These are phyloP conservation scores for Citrullus amarus DNA, from an alignment of 306 rosid genomes.

Conservation along the genomic window DNA sequence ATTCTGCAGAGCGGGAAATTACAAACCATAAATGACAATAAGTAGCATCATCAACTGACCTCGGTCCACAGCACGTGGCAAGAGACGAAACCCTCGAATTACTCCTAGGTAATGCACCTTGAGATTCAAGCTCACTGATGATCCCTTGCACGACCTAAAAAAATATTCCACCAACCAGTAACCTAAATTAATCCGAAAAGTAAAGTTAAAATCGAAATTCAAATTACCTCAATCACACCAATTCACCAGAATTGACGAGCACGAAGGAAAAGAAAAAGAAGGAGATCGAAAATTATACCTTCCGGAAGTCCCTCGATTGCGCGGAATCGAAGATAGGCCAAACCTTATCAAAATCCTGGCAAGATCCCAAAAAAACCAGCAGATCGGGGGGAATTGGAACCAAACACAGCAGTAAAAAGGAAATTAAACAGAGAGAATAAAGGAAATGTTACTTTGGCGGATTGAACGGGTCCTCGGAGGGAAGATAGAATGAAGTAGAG, in stretches of 20 bases:
- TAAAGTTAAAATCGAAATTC: background rate
- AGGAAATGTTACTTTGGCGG: conserved; percentile 50
- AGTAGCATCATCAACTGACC: conserved; percentile 36
- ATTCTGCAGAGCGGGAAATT: background rate
- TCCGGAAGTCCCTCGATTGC: conserved; percentile 90
- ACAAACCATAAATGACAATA: background rate
- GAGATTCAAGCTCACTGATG: conserved; percentile 98
- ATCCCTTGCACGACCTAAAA: conserved; percentile 87
- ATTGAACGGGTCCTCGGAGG: conserved; percentile 88
- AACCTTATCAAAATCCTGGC: conserved; percentile 94
- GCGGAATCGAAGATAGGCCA: conserved; percentile 98
- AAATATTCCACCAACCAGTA: conserved; percentile 13
- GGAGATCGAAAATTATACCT: conserved; percentile 34
- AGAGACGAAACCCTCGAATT: conserved; percentile 98
- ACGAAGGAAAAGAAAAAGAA: background rate
- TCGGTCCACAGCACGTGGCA: conserved; percentile 99
- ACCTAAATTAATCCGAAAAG: background rate
- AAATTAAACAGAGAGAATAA: background rate
- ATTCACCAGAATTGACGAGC: background rate
- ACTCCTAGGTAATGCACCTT: conserved; percentile 94
- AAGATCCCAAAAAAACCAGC: conserved; percentile 18
- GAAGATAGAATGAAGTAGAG: conserved; percentile 91
- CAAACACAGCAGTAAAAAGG: background rate
- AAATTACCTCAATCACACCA: background rate
- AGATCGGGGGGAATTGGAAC: conserved; percentile 13